phyloP scores from a whole-genome alignment of 148 eudicot species.

The Fagopyrum esculentum region DNA sequence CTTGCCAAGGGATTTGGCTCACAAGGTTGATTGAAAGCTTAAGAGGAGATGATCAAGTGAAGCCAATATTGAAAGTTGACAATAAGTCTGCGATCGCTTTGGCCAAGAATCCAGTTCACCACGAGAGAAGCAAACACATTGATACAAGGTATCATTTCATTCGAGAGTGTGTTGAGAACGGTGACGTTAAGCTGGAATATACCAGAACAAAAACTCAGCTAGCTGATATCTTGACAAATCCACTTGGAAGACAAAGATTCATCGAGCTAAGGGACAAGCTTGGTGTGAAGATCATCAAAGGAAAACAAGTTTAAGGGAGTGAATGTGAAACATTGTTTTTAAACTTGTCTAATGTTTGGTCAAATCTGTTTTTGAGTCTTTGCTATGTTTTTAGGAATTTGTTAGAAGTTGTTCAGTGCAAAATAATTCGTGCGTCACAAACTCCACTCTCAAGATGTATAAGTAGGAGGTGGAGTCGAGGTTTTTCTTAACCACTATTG shows the following conservation, averaged over 20 bases:
- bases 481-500: too few species aligned
- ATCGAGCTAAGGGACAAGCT: slow-evolving; percentile 3
- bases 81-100: not conserved
- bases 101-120: not conserved
- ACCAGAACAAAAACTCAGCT: too few species aligned
- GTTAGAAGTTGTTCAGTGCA: too few species aligned
- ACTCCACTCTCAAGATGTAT: too few species aligned
- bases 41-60: too few species aligned
- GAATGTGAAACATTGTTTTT: not conserved
- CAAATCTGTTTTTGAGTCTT: too few species aligned
- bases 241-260: not conserved
- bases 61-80: not conserved
- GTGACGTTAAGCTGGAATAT: slow-evolving; percentile 4
- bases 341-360: too few species aligned
- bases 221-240: too few species aligned
- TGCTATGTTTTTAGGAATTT: too few species aligned
- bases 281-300: not conserved
- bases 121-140: too few species aligned
- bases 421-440: too few species aligned
- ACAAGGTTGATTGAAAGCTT: not conserved
- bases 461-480: too few species aligned
- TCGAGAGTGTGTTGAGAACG: slow-evolving; percentile 6
- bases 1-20: slow-evolving; percentile 6
- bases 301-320: not conserved
- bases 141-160: slow-evolving; percentile 11